Base-by-base conservation (phyloP, 345 rosid species). In the Salix exigua region DNA sequence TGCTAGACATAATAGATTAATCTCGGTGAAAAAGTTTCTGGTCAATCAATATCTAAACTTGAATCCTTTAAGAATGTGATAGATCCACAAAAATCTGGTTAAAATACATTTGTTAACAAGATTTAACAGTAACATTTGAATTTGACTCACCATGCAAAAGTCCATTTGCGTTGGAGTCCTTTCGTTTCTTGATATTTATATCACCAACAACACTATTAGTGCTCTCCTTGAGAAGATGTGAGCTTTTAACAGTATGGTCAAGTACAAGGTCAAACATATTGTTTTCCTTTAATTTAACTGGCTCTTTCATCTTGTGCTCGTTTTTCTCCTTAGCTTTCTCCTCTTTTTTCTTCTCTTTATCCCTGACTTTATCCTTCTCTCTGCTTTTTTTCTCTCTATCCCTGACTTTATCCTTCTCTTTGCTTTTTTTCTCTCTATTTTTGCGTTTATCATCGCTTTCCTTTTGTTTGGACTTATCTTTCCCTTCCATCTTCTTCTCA, bases 321-420 rank as follows among this genome's bases (percentile, higher is more conserved):
- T 42, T 83, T 42, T 81, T 76, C 74, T 83, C 83, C 80, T 79
- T 86, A 44, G 75, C 74, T 70, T 83, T 86, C 79, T 84, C 84
- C 81, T 87, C 84, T 78, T 70, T 79, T 78, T 82, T 82, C 81
- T 81, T 82, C 62, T 83, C 83, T 42, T 86, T 86, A 68, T 73
- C 33, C 33, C 33, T 31, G 33, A 31, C 33, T 31, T 31, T 31
- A 31, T 31, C 33, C 33, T 31, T 31, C 33, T 31, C 33, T 31
- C 33, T 31, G 5, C 33, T 31, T 31, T 31, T 31, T 31, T 31
- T 31, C 33, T 31, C 33, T 31, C 33, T 31, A 31, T 31, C 82
- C 77, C 78, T 64, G 38, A 82, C 78, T 78, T 78, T 76, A 53
- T 80, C 79, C 68, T 85, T 87, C 17, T 86, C 75, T 79, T 74